Conservation (phyloP, 805 yeast species). For the Pichia phayaonensis region DNA sequence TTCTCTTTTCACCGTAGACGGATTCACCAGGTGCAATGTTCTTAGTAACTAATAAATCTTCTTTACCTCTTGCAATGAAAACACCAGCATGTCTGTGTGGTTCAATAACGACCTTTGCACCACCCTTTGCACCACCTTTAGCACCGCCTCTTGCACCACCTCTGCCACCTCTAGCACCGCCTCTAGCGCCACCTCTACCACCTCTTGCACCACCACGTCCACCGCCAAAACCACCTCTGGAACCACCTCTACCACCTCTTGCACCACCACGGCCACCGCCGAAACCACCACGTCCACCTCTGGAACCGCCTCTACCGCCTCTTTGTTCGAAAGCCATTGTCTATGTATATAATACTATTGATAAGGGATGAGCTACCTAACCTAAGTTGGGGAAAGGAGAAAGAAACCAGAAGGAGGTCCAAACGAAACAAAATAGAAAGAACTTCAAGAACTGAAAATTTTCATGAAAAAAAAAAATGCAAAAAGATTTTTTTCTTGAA, state of each 20-base stretch:
- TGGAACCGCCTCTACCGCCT: conserved; percentile 46
- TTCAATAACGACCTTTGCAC: conserved; percentile 95
- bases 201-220: conserved; percentile 34
- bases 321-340: conserved; percentile 53
- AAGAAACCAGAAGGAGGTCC: not conserved
- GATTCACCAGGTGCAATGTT: conserved; percentile 98
- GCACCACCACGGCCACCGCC: conserved; percentile 18
- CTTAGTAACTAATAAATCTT: conserved; percentile 94
- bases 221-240: conserved; percentile 31
- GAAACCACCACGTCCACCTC: conserved; percentile 33
- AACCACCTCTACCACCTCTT: conserved; percentile 25
- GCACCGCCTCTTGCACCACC: conserved; percentile 57
- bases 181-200: conserved; percentile 44
- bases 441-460: conserved; percentile 1
- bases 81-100: conserved; percentile 99
- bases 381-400: not conserved
- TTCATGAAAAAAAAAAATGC: not conserved
- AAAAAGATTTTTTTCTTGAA: not conserved
- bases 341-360: conserved; percentile 5
- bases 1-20: conserved; percentile 97
- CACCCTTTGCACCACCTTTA: conserved; percentile 78
- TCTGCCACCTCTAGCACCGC: conserved; percentile 53
- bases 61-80: conserved; percentile 98
- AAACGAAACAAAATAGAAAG: not conserved
- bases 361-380: not conserved